Conservation (phyloP, 2,329 filamentous ascomycete genomes). For the Xylariaceae sp. region DNA sequence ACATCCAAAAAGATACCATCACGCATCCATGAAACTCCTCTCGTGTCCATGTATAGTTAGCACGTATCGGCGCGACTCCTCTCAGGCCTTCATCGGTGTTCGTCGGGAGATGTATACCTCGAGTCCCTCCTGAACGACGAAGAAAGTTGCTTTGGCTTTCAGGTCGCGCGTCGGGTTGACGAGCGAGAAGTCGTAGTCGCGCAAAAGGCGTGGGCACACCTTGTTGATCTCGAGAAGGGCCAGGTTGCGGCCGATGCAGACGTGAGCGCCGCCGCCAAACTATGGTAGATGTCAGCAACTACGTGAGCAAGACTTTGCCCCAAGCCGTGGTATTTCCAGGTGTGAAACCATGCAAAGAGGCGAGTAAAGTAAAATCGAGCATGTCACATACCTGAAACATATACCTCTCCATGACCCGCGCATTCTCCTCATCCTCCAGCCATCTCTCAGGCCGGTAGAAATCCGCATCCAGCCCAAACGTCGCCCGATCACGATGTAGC, state of each 20-base stretch:
- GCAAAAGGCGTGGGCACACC: slow-evolving; percentile 48
- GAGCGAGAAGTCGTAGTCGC: slow-evolving; percentile 51
- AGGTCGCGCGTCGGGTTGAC: slow-evolving; percentile 45
- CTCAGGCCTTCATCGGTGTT: background rate
- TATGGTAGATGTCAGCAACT: slow-evolving; percentile 16
- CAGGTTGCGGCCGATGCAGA: slow-evolving; percentile 53
- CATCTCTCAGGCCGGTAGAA: slow-evolving; percentile 51
- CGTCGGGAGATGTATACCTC: slow-evolving; percentile 44
- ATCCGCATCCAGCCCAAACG: slow-evolving; percentile 50
- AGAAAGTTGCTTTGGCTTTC: slow-evolving; percentile 53
- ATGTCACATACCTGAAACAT: slow-evolving; percentile 48
- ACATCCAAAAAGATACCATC: no score
- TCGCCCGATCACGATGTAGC: slow-evolving; percentile 41
- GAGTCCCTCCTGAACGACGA: slow-evolving; percentile 54
- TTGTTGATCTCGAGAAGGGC: slow-evolving; percentile 57
- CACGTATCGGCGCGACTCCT: background rate
- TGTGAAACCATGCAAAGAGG: background rate
- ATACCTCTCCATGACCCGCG: slow-evolving; percentile 46
- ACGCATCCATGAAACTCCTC: no score
- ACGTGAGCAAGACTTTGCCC: no score
- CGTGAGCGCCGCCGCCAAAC: slow-evolving; percentile 51
- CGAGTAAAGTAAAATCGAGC: background rate
- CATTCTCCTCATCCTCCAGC: slow-evolving; percentile 41
- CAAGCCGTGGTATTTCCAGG: no score
- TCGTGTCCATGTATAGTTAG: no score